Percentiles rank a stretch among this genome's conserved stretches.
These are phyloP conservation scores for Amphirosellinia nigrospora DNA, from an alignment of 495 filamentous ascomycete species.

Conservation along the genomic window DNA sequence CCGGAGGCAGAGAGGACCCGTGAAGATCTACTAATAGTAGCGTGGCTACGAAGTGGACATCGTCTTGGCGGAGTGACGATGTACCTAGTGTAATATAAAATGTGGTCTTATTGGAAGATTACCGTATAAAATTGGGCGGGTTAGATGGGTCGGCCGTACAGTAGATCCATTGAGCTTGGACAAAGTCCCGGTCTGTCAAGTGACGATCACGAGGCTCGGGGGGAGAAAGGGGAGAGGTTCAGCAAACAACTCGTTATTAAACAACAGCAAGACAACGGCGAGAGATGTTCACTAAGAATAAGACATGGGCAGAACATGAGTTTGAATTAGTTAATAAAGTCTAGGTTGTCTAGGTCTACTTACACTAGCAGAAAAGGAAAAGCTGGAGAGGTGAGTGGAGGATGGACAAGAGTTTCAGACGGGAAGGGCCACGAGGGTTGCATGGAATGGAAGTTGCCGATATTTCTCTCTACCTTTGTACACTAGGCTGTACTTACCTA, in stretches of 20 bases:
- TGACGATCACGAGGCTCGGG: slow-evolving; percentile 17
- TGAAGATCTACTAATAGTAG: slow-evolving; percentile 9
- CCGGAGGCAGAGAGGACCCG: slow-evolving; percentile 14
- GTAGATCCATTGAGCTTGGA: too few relatives aligned
- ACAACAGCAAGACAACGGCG: neutral
- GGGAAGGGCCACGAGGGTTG: slow-evolving; percentile 20
- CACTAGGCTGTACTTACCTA: neutral
- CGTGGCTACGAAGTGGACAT: slow-evolving; percentile 22
- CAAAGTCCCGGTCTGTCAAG: slow-evolving; percentile 5
- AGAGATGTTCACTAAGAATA: neutral
- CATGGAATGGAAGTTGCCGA: slow-evolving; percentile 14
- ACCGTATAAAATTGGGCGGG: neutral
- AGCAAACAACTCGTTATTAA: neutral
- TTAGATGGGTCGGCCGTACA: neutral
- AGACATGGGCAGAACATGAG: neutral
- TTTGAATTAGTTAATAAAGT: too few relatives aligned
- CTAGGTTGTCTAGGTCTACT: neutral
- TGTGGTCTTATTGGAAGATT: slow-evolving; percentile 4
- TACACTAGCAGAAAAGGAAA: neutral
- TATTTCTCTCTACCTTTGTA: neutral
- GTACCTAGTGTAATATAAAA: neutral
- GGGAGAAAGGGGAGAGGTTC: neutral
- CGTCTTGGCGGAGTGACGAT: slow-evolving; percentile 21
- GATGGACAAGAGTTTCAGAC: neutral
- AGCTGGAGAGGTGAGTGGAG: neutral